Evolutionary conservation across 257 asterid species (phyloP).

Genomic region (Solanum verrucosum): DNA sequence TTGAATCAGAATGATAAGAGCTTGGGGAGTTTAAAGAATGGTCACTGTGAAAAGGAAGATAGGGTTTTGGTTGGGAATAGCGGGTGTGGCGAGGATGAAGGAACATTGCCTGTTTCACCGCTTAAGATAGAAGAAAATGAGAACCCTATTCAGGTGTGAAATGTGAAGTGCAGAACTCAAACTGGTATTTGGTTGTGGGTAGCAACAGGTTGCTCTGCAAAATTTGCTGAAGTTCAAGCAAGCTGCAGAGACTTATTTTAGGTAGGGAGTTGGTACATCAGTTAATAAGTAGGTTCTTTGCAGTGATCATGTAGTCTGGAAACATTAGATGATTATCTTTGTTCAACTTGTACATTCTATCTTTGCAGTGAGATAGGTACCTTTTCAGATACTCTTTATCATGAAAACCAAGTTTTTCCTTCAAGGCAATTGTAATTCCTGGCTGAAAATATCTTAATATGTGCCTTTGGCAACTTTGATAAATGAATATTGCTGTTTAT

Average conservation of each 20-base stretch:
- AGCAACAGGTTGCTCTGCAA: neutral
- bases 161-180: neutral
- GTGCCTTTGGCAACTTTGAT: conserved; percentile 10
- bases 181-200: neutral
- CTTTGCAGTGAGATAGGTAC: conserved; percentile 19
- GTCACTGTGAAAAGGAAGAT: conserved; percentile 13
- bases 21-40: conserved; percentile 5
- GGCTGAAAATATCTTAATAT: conserved; percentile 5
- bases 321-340: conserved; percentile 10
- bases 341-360: conserved; percentile 43
- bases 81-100: conserved; percentile 37
- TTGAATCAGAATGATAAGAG: conserved; percentile 15
- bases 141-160: conserved; percentile 31
- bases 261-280: conserved; percentile 20
- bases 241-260: neutral
- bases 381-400: conserved; percentile 23
- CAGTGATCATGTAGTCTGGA: conserved; percentile 4
- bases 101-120: conserved; percentile 21
- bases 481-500: conserved; percentile 3
- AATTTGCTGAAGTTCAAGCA: neutral
- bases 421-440: conserved; percentile 15
- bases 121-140: conserved; percentile 33
- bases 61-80: conserved; percentile 27
- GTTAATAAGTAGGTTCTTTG: conserved; percentile 40
- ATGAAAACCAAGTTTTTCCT: conserved; percentile 17